Base-by-base conservation (phyloP, 257 asterid genomes). In the Solanum chiquidenum region DNA sequence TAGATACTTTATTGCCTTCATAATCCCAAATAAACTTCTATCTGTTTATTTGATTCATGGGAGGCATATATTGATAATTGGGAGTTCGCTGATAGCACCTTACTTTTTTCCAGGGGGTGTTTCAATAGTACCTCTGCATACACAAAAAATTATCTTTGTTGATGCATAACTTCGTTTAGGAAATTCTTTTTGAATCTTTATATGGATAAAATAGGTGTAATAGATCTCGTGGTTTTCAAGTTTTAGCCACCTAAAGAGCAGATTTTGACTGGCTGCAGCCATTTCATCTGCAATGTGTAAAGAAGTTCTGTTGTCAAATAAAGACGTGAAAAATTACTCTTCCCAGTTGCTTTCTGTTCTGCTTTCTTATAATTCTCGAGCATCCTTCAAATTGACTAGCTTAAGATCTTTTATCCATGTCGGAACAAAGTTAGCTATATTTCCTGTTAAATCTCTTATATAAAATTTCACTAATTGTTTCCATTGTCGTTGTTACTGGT, bases 11-110 rank as follows among this genome's bases (percentile, higher is more conserved):
- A 79, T 29, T 80, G 90, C 91, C 90, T 91, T 88, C 92, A 91
- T 88, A 89, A 88, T 89, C 93, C 92, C 91, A 88, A 88, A 87
- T 88, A 74, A 88, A 83, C 4, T 44, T 29, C 60, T 5, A 83
- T 27, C 86, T 92, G 91, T 89, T 90, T 92, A 92, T 90, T 94
- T 92, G 94, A 92, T 93, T 92, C 92, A 90, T 90, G 89, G 93
- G 89, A 93, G 93, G 94, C 93, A 74, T 85, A 90, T 76, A 90
- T 89, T 55, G 33, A 87, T 62, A 16, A 33, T 72, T 88, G 92
- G 92, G 87, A 92, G 91, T 88, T 93, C 86, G 91, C 90, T 90
- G 92, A 88, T 87, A 92, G 83, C 89, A 82, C 92, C 91, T 92
- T 87, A 38, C 44, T n/a, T 84, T 72, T 86, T 79, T 64, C 87